phyloP scores from a whole-genome alignment of 2,329 filamentous ascomycete genomes.

The Talaromyces sp. region DNA sequence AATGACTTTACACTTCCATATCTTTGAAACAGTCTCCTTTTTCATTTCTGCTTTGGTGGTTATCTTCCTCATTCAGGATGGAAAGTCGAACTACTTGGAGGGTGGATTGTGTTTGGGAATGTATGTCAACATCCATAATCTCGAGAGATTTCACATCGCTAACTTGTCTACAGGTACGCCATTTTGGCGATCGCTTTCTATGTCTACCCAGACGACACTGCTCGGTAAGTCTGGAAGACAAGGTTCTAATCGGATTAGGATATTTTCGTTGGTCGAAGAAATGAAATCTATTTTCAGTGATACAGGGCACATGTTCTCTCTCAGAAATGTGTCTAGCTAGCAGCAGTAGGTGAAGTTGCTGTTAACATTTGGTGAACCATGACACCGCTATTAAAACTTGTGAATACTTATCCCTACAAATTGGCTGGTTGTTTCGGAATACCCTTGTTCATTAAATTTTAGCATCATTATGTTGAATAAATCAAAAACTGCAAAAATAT shows the following conservation, averaged over 20 bases:
- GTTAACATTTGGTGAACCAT: background rate
- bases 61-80: constrained; percentile 71
- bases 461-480: background rate
- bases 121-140: constrained; percentile 34
- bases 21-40: constrained; percentile 74
- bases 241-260: too few relatives aligned
- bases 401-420: background rate
- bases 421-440: background rate
- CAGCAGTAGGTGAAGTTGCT: background rate
- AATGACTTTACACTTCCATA: constrained; percentile 79
- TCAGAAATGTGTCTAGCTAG: background rate
- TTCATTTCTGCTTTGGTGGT: constrained; percentile 72
- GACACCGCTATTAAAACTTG: background rate
- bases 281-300: too few relatives aligned
- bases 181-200: constrained; percentile 49
- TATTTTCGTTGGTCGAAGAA: too few relatives aligned
- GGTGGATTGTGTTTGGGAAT: constrained; percentile 66
- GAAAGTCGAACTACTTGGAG: constrained; percentile 80
- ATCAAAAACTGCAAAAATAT: background rate
- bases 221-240: background rate
- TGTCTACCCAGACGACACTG: constrained; percentile 45
- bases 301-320: background rate
- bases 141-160: background rate
- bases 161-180: constrained; percentile 30
- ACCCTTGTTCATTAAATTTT: background rate